A percentile compares a stretch with the other conserved stretches of the same genome.
Evolutionary conservation across 2,329 filamentous ascomycete species (phyloP).

Genomic region (Lasiodiplodia citricola): DNA sequence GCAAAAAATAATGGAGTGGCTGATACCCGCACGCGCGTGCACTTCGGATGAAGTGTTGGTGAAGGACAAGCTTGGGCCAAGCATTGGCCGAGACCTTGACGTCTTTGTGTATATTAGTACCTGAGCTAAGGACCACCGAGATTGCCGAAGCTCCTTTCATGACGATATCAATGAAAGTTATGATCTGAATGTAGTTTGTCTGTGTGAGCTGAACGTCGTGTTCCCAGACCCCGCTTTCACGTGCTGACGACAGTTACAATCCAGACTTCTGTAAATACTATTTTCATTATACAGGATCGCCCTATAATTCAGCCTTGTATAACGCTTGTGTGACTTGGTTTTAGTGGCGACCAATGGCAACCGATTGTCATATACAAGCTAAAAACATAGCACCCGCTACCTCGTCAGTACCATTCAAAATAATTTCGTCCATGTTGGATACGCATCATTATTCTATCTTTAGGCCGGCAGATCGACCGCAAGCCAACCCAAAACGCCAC

Average conservation of each 20-base stretch:
- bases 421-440: background rate
- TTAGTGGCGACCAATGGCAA: background rate
- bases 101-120: background rate
- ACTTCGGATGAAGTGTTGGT: background rate
- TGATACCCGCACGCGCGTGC: conserved; percentile 5
- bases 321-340: background rate
- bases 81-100: background rate
- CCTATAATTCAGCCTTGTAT: background rate
- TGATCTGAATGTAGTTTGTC: background rate
- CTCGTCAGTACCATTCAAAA: background rate
- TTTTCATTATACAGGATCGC: background rate
- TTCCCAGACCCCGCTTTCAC: background rate
- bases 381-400: background rate
- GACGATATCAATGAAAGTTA: background rate
- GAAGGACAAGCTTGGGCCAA: background rate
- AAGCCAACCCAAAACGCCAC: background rate
- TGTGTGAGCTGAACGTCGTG: background rate
- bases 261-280: background rate
- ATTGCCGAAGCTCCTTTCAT: background rate
- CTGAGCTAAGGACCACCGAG: background rate
- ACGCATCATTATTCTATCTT: background rate
- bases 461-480: background rate
- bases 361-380: background rate
- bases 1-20: conserved; percentile 49
- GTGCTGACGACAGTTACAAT: background rate